Conservation (phyloP, 1,284 basidiomycete genomes). For the Irpex rosettiformis region DNA sequence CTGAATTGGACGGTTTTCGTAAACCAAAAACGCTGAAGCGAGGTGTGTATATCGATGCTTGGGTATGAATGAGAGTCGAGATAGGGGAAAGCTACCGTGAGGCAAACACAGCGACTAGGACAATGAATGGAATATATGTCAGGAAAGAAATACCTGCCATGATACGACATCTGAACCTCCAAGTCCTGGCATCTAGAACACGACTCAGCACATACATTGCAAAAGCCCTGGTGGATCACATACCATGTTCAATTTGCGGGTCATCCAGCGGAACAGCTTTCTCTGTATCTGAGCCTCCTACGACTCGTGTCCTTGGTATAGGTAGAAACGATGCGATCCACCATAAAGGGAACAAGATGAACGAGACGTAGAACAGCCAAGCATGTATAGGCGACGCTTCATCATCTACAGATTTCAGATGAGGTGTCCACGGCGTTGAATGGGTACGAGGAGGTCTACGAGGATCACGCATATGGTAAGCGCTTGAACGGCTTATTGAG, state of each 20-base stretch:
- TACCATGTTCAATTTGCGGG: conserved; percentile 73
- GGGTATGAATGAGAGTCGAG: neutral
- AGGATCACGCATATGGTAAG: conserved; percentile 78
- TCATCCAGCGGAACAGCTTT: conserved; percentile 73
- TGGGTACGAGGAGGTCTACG: conserved; percentile 55
- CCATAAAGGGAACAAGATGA: conserved; percentile 73
- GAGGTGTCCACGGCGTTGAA: conserved; percentile 58
- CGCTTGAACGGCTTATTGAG: conserved; percentile 50
- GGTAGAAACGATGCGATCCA: conserved; percentile 64
- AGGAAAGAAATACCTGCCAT: conserved; percentile 62
- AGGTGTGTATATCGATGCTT: neutral
- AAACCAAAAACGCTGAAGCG: neutral
- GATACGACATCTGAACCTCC: conserved; percentile 70
- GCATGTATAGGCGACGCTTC: conserved; percentile 66
- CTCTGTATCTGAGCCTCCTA: conserved; percentile 57
- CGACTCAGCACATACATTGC: conserved; percentile 10
- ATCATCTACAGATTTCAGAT: conserved; percentile 46
- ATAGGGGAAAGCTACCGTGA: conserved; percentile 20
- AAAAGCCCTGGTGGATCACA: conserved; percentile 20
- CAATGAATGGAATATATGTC: conserved; percentile 76
- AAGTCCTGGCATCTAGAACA: conserved; percentile 58
- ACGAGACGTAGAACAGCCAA: conserved; percentile 75
- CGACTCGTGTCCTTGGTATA: conserved; percentile 57
- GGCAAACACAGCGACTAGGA: conserved; percentile 65
- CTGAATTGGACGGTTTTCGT: neutral